Conservation (phyloP, 371 early-diverging fungal genomes). For the Mucor sp. region DNA sequence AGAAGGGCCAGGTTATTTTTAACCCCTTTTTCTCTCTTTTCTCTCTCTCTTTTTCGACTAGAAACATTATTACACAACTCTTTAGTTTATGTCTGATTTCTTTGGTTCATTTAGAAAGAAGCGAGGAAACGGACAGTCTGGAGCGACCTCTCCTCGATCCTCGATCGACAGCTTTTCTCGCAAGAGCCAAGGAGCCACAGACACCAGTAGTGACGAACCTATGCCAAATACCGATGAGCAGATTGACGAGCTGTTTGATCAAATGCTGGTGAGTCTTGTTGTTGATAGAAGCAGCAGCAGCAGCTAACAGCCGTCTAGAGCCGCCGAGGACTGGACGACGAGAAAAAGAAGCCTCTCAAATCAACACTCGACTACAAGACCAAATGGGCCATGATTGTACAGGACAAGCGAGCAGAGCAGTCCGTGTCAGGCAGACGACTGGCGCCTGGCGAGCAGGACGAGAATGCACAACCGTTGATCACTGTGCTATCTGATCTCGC, state of each 20-base stretch:
- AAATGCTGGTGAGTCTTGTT: constrained; percentile 48
- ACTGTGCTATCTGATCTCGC: constrained; percentile 47
- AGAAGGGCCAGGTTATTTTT: too few relatives aligned
- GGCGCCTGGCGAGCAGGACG: constrained; percentile 10
- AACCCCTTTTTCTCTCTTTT: neutral
- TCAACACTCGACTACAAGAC: constrained; percentile 36
- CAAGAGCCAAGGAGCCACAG: constrained; percentile 14
- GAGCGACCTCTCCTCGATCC: constrained; percentile 22
- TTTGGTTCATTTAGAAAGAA: constrained; percentile 28
- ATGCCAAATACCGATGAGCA: constrained; percentile 37
- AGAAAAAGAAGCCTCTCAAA: constrained; percentile 30
- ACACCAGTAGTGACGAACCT: constrained; percentile 14
- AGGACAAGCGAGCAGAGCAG: constrained; percentile 43
- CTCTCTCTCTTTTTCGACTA: neutral
- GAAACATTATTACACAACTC: neutral
- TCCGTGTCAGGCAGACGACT: constrained; percentile 24
- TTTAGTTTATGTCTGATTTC: constrained; percentile 23
- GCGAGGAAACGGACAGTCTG: constrained; percentile 5
- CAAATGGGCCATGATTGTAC: constrained; percentile 50
- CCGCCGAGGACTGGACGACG: constrained; percentile 40
- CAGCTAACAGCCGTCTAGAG: neutral
- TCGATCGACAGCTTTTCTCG: constrained; percentile 27
- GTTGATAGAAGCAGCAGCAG: too few relatives aligned
- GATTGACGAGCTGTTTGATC: constrained; percentile 46
- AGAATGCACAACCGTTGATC: constrained; percentile 36